These are phyloP conservation scores for Phytophthora ramorum DNA, from an alignment of 352 stramenopile genomes.

Conservation along the genomic window DNA sequence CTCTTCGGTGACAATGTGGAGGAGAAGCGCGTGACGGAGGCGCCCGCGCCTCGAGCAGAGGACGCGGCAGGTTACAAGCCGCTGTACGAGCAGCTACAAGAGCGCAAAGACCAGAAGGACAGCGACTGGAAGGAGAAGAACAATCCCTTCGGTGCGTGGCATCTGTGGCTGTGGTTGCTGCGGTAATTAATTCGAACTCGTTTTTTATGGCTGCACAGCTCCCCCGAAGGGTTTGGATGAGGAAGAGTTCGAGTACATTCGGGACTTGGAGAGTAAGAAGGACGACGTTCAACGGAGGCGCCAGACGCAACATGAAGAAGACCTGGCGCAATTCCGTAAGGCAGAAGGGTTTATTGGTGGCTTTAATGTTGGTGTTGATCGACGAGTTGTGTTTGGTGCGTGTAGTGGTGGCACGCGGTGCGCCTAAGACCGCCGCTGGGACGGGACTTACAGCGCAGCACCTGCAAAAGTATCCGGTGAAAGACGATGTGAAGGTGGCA, in stretches of 20 bases:
- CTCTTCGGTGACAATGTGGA: constrained; percentile 90
- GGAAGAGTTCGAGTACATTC: constrained; percentile 87
- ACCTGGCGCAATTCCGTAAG: constrained; percentile 78
- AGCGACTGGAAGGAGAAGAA: constrained; percentile 92
- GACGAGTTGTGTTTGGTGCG: constrained; percentile 1
- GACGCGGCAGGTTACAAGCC: constrained; percentile 69
- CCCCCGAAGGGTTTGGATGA: constrained; percentile 88
- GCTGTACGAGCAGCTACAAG: constrained; percentile 84
- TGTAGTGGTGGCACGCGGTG: constrained; percentile 66
- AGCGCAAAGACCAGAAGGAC: constrained; percentile 80
- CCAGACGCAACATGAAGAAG: constrained; percentile 75
- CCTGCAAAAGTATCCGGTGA: constrained; percentile 38
- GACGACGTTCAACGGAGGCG: constrained; percentile 53
- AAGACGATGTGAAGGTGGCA: constrained; percentile 34
- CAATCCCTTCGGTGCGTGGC: constrained; percentile 78
- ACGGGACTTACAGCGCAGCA: constrained; percentile 32
- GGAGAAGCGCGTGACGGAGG: constrained; percentile 80
- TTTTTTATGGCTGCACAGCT: constrained; percentile 37
- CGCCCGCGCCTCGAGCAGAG: constrained; percentile 47
- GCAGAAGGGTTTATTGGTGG: neutral
- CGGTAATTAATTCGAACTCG: neutral
- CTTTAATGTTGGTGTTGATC: neutral
- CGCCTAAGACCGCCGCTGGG: constrained; percentile 30
- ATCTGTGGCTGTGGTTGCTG: neutral
- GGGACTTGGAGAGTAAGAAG: constrained; percentile 68